Conservation (phyloP, 2,329 filamentous ascomycete species). For the Penicillium sp. region DNA sequence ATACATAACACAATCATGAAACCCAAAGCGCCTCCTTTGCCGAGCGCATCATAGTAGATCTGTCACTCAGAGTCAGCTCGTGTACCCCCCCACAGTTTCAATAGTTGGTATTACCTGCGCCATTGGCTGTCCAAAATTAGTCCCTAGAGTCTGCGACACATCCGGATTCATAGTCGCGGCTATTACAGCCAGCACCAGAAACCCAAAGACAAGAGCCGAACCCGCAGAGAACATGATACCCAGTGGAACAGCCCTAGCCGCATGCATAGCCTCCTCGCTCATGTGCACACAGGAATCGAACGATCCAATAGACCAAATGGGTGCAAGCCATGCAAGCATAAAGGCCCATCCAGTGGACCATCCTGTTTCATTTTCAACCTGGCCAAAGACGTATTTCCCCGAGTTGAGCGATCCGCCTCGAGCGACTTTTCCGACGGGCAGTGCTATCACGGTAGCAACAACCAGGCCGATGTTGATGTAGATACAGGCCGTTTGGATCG, state of each 20-base stretch:
- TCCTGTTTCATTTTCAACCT: slow-evolving; percentile 58
- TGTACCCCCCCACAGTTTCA: no score
- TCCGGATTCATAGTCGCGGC: slow-evolving; percentile 61
- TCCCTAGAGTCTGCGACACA: slow-evolving; percentile 47
- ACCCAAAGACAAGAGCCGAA: slow-evolving; percentile 53
- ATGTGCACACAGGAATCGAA: slow-evolving; percentile 64
- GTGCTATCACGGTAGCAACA: slow-evolving; percentile 57
- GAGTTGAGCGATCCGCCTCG: slow-evolving; percentile 36
- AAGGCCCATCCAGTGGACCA: slow-evolving; percentile 63
- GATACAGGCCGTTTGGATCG: slow-evolving; percentile 60
- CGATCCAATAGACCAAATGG: slow-evolving; percentile 60
- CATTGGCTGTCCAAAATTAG: slow-evolving; percentile 62
- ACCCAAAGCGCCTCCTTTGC: slow-evolving; percentile 60
- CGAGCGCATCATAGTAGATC: slow-evolving; percentile 63
- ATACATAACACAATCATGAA: slow-evolving; percentile 63
- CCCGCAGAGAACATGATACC: slow-evolving; percentile 39
- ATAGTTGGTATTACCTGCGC: slow-evolving; percentile 40
- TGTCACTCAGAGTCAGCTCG: slow-evolving; percentile 24
- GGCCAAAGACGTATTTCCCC: slow-evolving; percentile 56
- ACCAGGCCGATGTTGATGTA: slow-evolving; percentile 60
- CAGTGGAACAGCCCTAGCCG: slow-evolving; percentile 56
- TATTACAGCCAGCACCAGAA: slow-evolving; percentile 60
- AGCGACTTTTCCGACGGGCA: slow-evolving; percentile 53
- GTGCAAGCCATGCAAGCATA: slow-evolving; percentile 62
- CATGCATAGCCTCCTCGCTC: slow-evolving; percentile 63